These are phyloP conservation scores for Geranium brycei DNA, from an alignment of 345 rosid species.

Conservation along the genomic window DNA sequence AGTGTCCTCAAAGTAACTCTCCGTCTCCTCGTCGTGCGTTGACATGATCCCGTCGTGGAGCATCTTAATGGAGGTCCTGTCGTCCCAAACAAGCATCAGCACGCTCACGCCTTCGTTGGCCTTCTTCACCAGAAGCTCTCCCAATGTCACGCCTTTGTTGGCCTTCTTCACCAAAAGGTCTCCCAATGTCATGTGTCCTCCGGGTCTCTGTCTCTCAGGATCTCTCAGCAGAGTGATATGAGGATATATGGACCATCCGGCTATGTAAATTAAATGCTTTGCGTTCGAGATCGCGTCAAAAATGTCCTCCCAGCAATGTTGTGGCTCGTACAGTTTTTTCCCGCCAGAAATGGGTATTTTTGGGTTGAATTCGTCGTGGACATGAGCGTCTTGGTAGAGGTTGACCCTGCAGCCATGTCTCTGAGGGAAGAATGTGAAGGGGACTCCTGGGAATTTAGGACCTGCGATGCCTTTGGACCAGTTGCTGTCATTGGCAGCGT, in stretches of 20 bases:
- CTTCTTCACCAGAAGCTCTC: conserved; percentile 40
- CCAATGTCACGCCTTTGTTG: conserved; percentile 26
- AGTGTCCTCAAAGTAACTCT: conserved; percentile 24
- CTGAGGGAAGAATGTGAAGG: conserved; percentile 33
- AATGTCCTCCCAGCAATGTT: conserved; percentile 43
- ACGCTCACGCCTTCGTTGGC: conserved; percentile 39
- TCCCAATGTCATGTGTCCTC: conserved; percentile 28
- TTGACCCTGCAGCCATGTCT: conserved; percentile 33
- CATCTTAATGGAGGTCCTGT: conserved; percentile 34
- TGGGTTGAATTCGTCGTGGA: conserved; percentile 19
- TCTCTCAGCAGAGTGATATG: conserved; percentile 34
- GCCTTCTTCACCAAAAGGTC: conserved; percentile 43
- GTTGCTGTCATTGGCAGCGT: conserved; percentile 14
- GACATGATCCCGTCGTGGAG: conserved; percentile 45
- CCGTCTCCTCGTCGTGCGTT: conserved; percentile 45
- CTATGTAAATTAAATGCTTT: conserved; percentile 36
- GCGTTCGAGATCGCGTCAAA: conserved; percentile 35
- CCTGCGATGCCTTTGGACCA: conserved; percentile 38
- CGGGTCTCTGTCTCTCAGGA: conserved; percentile 17
- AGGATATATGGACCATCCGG: conserved; percentile 45
- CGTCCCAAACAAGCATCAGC: conserved; percentile 56
- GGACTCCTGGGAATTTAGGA: conserved; percentile 33
- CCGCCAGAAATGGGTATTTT: conserved; percentile 23
- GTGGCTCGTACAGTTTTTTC: conserved; percentile 18
- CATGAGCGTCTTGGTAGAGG: conserved; percentile 52